Evolutionary conservation across 2,329 filamentous ascomycete genomes (phyloP).

Genomic region (Talaromyces sp.): DNA sequence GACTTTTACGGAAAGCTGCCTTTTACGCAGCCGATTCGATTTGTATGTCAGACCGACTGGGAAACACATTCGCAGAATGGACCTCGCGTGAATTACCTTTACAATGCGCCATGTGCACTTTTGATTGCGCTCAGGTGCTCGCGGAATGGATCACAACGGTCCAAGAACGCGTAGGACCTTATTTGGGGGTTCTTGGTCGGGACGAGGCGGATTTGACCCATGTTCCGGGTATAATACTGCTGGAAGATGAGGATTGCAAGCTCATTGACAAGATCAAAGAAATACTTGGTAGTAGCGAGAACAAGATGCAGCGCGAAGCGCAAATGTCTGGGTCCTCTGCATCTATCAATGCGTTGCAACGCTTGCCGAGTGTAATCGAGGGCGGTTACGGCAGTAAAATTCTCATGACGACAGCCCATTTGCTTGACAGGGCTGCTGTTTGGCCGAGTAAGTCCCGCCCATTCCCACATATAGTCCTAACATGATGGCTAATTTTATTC

Average conservation of each 20-base stretch:
- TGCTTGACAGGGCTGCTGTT: slow-evolving; percentile 81
- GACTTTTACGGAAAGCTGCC: slow-evolving; percentile 86
- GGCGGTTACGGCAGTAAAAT: slow-evolving; percentile 81
- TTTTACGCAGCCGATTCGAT: slow-evolving; percentile 92
- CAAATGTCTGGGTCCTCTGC: slow-evolving; percentile 51
- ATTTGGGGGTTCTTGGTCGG: slow-evolving; percentile 78
- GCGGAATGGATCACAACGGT: slow-evolving; percentile 92
- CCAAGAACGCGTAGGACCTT: slow-evolving; percentile 88
- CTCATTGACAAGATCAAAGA: slow-evolving; percentile 76
- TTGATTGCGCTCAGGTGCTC: slow-evolving; percentile 89
- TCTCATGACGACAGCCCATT: slow-evolving; percentile 74
- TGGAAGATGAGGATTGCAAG: slow-evolving; percentile 88
- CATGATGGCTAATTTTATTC: not conserved
- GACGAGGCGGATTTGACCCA: slow-evolving; percentile 73
- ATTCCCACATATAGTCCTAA: not conserved
- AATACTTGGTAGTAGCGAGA: slow-evolving; percentile 69
- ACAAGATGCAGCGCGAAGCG: slow-evolving; percentile 65
- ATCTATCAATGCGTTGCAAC: slow-evolving; percentile 45
- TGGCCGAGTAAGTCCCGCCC: slow-evolving; percentile 71
- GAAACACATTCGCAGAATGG: slow-evolving; percentile 78
- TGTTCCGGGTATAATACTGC: slow-evolving; percentile 80
- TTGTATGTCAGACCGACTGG: slow-evolving; percentile 78
- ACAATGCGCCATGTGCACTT: slow-evolving; percentile 85
- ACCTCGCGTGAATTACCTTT: slow-evolving; percentile 80
- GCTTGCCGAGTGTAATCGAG: slow-evolving; percentile 55